Evolutionary conservation across 495 filamentous ascomycete genomes (phyloP).

Genomic region (Wilcoxina mikolae): DNA sequence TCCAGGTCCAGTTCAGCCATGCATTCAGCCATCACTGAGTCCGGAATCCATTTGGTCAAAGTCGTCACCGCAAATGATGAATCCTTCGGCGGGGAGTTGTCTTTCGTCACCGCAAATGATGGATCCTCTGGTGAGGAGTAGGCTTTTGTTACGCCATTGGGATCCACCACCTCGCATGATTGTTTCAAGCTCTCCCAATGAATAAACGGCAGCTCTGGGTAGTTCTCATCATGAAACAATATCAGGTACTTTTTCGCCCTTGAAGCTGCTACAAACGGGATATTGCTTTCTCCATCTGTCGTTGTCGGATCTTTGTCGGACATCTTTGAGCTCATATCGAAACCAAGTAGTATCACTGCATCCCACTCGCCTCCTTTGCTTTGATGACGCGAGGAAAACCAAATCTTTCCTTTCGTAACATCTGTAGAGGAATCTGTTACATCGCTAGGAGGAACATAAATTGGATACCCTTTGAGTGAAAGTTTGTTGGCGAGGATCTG

Average conservation of each 20-base stretch:
- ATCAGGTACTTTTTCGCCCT: slow-evolving; percentile 7
- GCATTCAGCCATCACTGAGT: neutral
- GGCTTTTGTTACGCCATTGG: neutral
- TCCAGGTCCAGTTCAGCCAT: too few species aligned
- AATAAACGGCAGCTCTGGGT: neutral
- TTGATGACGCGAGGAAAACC: slow-evolving; percentile 9
- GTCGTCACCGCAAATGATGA: neutral
- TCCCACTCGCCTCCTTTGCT: slow-evolving; percentile 13
- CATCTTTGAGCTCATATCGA: slow-evolving; percentile 3
- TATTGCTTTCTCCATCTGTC: neutral
- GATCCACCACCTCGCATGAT: slow-evolving; percentile 8
- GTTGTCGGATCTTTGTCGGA: neutral
- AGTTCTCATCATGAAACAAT: neutral
- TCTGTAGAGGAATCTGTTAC: neutral
- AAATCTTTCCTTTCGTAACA: slow-evolving; percentile 5
- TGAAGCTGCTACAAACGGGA: slow-evolving; percentile 8
- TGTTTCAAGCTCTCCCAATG: neutral
- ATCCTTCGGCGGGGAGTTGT: neutral
- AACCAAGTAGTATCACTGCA: slow-evolving; percentile 5
- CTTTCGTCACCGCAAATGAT: neutral
- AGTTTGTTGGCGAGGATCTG: neutral
- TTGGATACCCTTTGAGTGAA: neutral
- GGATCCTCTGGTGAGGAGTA: neutral
- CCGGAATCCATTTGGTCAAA: neutral
- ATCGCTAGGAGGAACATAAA: neutral